phyloP scores from a whole-genome alignment of 1,284 basidiomycete genomes.

The Salmacisia buchloeana region DNA sequence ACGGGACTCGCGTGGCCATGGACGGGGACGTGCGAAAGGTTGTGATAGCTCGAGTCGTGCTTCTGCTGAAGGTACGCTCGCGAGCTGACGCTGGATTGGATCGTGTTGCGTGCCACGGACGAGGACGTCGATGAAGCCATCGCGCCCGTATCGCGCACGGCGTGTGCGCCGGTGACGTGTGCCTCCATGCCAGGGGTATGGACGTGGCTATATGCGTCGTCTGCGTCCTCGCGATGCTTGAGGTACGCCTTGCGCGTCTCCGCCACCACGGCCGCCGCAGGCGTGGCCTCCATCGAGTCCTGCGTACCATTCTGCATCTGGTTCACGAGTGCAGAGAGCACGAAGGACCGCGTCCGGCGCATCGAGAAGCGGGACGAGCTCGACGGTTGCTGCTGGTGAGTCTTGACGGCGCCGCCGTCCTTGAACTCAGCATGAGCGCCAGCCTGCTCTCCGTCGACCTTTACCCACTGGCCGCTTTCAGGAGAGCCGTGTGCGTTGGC shows the following conservation, averaged over 20 bases:
- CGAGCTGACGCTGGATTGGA: neutral
- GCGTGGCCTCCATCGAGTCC: neutral
- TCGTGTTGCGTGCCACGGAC: no score
- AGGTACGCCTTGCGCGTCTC: no score
- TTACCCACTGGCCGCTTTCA: neutral
- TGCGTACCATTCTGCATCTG: neutral
- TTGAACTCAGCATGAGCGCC: neutral
- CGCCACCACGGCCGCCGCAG: no score
- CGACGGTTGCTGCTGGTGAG: no score
- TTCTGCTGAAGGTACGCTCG: no score
- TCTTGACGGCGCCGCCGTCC: neutral
- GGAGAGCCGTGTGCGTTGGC: neutral
- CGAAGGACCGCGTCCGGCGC: conserved; percentile 1
- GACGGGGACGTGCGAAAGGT: neutral
- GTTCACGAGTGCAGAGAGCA: neutral
- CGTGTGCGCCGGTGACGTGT: neutral
- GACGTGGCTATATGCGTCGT: neutral
- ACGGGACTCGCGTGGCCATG: neutral
- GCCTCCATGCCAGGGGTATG: neutral
- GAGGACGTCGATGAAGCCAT: no score
- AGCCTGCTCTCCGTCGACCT: neutral
- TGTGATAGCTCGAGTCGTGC: neutral
- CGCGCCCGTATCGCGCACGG: no score
- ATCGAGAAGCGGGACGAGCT: neutral
- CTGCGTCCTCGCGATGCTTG: no score